These are phyloP conservation scores for Kwoniella pini DNA, from an alignment of 768 basidiomycete genomes.

Conservation along the genomic window DNA sequence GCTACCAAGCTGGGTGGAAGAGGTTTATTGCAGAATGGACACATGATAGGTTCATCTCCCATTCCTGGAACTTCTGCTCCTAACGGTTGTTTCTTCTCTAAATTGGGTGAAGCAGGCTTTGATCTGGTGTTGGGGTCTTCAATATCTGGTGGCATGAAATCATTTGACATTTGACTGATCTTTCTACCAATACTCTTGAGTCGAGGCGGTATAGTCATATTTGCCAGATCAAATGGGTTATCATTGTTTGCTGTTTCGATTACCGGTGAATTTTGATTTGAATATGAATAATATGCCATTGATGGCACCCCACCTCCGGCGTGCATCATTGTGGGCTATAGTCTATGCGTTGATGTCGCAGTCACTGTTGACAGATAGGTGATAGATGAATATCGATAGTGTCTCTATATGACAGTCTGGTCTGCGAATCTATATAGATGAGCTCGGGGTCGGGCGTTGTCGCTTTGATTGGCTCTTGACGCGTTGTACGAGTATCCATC, in stretches of 20 bases:
- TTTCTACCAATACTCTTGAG: constrained; percentile 36
- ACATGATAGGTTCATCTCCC: constrained; percentile 49
- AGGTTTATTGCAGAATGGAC: constrained; percentile 48
- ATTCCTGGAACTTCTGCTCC: constrained; percentile 41
- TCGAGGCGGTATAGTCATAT: constrained; percentile 31
- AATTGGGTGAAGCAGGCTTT: neutral
- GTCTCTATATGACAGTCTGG: no score
- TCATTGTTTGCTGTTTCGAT: constrained; percentile 5
- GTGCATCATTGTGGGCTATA: constrained; percentile 17
- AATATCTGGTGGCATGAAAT: constrained; percentile 22
- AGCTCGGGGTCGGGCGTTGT: neutral
- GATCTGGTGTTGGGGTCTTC: no score
- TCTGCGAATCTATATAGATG: neutral
- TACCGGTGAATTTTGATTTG: constrained; percentile 9
- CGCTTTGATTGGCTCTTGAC: constrained; percentile 8
- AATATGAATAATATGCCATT: constrained; percentile 18
- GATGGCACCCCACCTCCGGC: constrained; percentile 9
- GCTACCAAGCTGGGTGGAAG: constrained; percentile 40
- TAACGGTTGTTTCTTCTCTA: constrained; percentile 3
- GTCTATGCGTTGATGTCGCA: neutral
- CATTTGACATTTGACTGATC: constrained; percentile 36
- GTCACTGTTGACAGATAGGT: no score
- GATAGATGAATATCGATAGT: no score
- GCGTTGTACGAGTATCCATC: neutral
- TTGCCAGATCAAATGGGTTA: constrained; percentile 18